Percentiles rank a stretch among this genome's conserved stretches.
Conservation (phyloP, 2,329 filamentous ascomycete genomes). For the Aspergillus sp. region DNA sequence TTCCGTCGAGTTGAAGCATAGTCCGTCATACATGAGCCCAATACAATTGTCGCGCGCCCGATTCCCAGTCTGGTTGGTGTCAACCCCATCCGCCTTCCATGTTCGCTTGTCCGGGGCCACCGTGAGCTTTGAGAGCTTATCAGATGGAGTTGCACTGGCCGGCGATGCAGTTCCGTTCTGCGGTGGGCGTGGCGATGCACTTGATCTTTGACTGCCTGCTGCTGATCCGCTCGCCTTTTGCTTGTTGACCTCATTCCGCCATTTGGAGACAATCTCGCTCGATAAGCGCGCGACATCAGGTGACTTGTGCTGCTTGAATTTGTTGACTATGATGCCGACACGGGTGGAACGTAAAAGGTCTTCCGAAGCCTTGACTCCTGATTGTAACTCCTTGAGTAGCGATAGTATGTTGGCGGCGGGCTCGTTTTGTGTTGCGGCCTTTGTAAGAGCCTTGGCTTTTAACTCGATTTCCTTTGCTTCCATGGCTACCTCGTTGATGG, state of each 20-base stretch:
- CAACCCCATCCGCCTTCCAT: constrained; percentile 79
- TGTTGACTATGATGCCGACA: constrained; percentile 87
- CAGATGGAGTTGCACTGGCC: constrained; percentile 48
- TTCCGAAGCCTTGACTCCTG: constrained; percentile 81
- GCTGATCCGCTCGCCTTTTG: constrained; percentile 50
- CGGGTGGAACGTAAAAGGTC: constrained; percentile 89
- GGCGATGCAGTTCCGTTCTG: constrained; percentile 60
- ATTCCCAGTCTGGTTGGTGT: constrained; percentile 75
- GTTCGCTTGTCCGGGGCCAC: constrained; percentile 75
- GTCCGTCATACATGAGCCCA: constrained; percentile 89
- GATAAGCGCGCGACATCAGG: constrained; percentile 73
- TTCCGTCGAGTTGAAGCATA: constrained; percentile 69
- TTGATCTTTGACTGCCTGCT: constrained; percentile 44
- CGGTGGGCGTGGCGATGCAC: constrained; percentile 49
- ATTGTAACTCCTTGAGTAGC: constrained; percentile 78
- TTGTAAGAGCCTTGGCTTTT: constrained; percentile 77
- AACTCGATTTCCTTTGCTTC: constrained; percentile 80
- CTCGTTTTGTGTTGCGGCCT: constrained; percentile 76
- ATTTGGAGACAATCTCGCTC: constrained; percentile 78
- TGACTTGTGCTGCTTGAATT: constrained; percentile 80
- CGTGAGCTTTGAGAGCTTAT: constrained; percentile 58
- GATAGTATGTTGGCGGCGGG: constrained; percentile 71
- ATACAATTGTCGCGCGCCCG: constrained; percentile 80
- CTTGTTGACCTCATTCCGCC: constrained; percentile 53
- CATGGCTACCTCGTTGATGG: constrained; percentile 54